phyloP scores from a whole-genome alignment of 371 early-diverging fungal genomes.

The Mucor lusitanicus region DNA sequence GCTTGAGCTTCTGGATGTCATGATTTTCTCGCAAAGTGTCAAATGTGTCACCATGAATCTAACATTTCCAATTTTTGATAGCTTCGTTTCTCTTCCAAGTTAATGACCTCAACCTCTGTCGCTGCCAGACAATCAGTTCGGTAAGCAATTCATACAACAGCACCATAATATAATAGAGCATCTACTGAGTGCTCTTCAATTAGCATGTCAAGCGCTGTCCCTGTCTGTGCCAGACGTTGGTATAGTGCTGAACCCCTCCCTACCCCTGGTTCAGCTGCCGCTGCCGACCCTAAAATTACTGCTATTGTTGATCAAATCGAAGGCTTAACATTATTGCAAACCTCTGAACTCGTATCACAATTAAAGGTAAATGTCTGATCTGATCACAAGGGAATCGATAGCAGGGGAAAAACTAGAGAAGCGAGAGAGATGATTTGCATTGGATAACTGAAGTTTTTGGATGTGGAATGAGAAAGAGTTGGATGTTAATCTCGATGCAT shows the following conservation, averaged over 20 bases:
- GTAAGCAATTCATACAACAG: conserved; percentile 19
- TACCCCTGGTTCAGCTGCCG: conserved; percentile 59
- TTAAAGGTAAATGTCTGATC: conserved; percentile 71
- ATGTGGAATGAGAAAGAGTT: neutral
- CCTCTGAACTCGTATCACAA: conserved; percentile 83
- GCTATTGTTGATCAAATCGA: conserved; percentile 90
- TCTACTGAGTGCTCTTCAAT: neutral
- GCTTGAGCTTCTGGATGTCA: neutral
- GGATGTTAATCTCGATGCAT: neutral
- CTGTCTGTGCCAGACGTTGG: conserved; percentile 41
- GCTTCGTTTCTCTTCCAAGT: conserved; percentile 49
- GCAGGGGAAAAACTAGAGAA: neutral
- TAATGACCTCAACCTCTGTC: conserved; percentile 31
- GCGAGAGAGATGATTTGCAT: neutral
- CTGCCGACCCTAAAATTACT: conserved; percentile 73
- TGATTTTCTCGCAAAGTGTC: neutral
- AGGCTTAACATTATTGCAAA: conserved; percentile 87
- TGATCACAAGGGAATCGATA: neutral
- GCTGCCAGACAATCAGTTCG: conserved; percentile 42
- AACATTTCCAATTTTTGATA: conserved; percentile 8
- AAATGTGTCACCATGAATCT: neutral
- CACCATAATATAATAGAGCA: neutral
- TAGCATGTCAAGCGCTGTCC: conserved; percentile 31
- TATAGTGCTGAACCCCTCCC: conserved; percentile 54
- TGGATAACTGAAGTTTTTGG: neutral